Conservation (phyloP, 2,329 filamentous ascomycete species). For the Colletotrichum lentis region DNA sequence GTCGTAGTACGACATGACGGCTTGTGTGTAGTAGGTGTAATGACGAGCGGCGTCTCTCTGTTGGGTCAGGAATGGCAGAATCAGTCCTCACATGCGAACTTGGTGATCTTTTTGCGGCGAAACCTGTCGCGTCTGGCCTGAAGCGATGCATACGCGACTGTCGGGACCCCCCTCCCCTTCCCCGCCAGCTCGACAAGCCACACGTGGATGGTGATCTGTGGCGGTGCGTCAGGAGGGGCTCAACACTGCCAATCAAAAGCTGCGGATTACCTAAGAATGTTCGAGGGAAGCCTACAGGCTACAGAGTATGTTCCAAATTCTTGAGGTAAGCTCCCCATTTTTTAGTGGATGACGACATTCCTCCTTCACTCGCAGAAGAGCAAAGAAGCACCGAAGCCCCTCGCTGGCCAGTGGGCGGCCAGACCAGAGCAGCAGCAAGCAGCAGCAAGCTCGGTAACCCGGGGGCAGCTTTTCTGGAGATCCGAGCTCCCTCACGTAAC, state of each 20-base stretch:
- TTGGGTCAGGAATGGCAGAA: background rate
- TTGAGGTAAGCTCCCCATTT: slow-evolving; percentile 26
- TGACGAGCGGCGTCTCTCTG: too few relatives aligned
- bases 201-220: background rate
- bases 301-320: background rate
- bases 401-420: background rate
- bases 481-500: slow-evolving; percentile 38
- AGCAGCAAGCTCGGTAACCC: slow-evolving; percentile 26
- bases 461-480: slow-evolving; percentile 34
- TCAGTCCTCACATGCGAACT: background rate
- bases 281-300: background rate
- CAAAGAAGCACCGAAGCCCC: slow-evolving; percentile 2
- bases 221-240: background rate
- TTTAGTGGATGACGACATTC: slow-evolving; percentile 34
- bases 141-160: background rate
- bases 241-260: background rate
- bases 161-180: background rate
- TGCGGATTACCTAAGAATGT: slow-evolving; percentile 15
- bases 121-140: slow-evolving; percentile 1
- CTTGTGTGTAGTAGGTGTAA: background rate
- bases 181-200: slow-evolving; percentile 1
- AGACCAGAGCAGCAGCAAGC: background rate
- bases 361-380: slow-evolving; percentile 32
- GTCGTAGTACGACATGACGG: slow-evolving; percentile 78
- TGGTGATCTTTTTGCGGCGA: background rate